Evolutionary conservation across 129 eudicot genomes (phyloP).

Genomic region (Mikania micrantha): DNA sequence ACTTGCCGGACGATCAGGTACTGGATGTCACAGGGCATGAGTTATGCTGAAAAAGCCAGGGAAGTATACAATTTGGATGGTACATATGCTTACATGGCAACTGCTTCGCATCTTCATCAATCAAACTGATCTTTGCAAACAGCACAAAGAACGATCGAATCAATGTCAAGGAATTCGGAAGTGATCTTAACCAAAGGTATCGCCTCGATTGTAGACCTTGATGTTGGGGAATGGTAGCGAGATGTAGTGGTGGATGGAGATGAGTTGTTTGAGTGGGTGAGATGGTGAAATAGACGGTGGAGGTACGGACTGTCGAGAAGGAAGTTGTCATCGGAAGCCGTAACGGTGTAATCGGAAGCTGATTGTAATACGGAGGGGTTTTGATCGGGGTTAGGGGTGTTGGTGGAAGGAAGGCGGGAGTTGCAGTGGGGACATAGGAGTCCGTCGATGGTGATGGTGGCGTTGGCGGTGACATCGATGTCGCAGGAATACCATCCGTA

Average conservation of each 20-base stretch:
- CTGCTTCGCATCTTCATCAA: constrained; percentile 28
- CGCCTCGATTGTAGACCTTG: constrained; percentile 37
- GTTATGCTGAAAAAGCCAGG: constrained; percentile 48
- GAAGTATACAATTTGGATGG: constrained; percentile 52
- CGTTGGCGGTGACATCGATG: constrained; percentile 22
- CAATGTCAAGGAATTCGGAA: constrained; percentile 13
- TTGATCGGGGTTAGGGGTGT: not conserved
- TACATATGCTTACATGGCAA: constrained; percentile 61
- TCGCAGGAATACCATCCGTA: constrained; percentile 39
- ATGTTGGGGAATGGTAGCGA: constrained; percentile 31
- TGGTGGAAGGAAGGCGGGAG: not conserved
- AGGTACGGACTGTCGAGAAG: constrained; percentile 55
- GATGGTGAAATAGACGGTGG: constrained; percentile 56
- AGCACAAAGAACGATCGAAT: constrained; percentile 44
- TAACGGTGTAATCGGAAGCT: constrained; percentile 14
- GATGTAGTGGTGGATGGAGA: constrained; percentile 11
- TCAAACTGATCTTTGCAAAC: constrained; percentile 57
- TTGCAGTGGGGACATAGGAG: constrained; percentile 26
- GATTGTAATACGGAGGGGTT: not conserved
- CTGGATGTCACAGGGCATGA: no score
- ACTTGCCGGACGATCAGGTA: no score
- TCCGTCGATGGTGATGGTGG: constrained; percentile 9
- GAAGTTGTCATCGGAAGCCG: constrained; percentile 46
- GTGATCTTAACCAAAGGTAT: constrained; percentile 31
- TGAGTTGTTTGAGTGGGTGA: constrained; percentile 28